Evolutionary conservation across 768 basidiomycete species (phyloP), one percentile per base, ranked within the genome.

Genomic region (Pulveroboletus ravenelii): DNA sequence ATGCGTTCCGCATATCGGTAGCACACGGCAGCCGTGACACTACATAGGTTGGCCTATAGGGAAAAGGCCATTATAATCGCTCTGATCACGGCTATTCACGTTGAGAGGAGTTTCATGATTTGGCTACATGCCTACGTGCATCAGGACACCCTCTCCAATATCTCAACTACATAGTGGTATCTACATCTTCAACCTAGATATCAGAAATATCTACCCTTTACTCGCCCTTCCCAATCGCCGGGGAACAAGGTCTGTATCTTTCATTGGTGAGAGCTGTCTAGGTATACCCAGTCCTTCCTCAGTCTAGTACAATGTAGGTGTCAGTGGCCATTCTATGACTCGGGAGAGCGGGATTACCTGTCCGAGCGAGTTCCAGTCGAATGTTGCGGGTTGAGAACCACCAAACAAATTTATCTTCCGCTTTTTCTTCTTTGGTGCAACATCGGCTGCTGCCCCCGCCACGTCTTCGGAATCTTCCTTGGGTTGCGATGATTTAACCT

Each of bases 31-130:
- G 56, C 45, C 61, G 73, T 76, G 78, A 66, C 55, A 61, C 50
- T 55, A 59, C 52, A 53, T 58, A 52, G 60, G 72, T 67, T 74
- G 81, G 81, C 74, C 67, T 56, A 78, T 77, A 85, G 48, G 44
- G 45, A 53, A 69, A 72, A 40, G 68, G 82, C 87, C 87, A 76
- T 75, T 66, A 80, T 89, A 89, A 90, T 89, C 87, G 80, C 87
- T 89, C 85, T 74, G 67, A 82, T 82, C 82, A 78, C 85, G 74
- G 65, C 71, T 49, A 64, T 63, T 56, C 71, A 89, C 84, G 85
- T 78, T 60, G 82, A 80, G 72, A 78, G 78, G 85, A 86, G 87
- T 89, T 90, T 90, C 87, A 89, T 89, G 83, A 73, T 73, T 79
- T 69, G 87, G 87, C 85, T 51, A 87, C 76, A 87, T 53, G 30